These are phyloP conservation scores for Sclerotinia minor DNA, from an alignment of 2,329 filamentous ascomycete species.

Conservation along the genomic window DNA sequence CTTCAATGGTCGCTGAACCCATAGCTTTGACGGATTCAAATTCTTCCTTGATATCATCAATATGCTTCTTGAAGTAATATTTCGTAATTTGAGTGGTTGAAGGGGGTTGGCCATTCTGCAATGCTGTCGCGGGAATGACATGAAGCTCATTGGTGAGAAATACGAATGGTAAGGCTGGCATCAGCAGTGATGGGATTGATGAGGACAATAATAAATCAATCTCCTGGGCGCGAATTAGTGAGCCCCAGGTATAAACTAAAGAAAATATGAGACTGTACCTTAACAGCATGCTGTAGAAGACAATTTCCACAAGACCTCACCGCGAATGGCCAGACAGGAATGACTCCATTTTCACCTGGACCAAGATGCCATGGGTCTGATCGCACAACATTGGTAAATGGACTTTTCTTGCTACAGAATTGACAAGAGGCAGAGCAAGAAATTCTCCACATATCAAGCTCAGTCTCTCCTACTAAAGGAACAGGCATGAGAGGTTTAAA, in stretches of 20 bases:
- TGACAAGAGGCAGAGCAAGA: constrained; percentile 65
- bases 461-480: constrained; percentile 63
- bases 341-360: constrained; percentile 60
- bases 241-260: constrained; percentile 19
- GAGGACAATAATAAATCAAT: constrained; percentile 66
- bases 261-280: constrained; percentile 53
- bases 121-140: constrained; percentile 56
- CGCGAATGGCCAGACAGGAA: constrained; percentile 70
- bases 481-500: constrained; percentile 68
- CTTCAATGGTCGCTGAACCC: constrained; percentile 67
- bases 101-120: constrained; percentile 54
- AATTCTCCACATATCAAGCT: constrained; percentile 76
- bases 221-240: constrained; percentile 56
- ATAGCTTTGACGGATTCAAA: constrained; percentile 64
- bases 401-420: constrained; percentile 56
- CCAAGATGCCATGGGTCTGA: constrained; percentile 57
- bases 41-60: constrained; percentile 62
- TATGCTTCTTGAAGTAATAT: constrained; percentile 62
- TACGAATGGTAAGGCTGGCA: constrained; percentile 68
- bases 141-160: constrained; percentile 63
- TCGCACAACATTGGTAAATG: constrained; percentile 35
- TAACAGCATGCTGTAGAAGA: constrained; percentile 59
- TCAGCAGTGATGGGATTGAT: constrained; percentile 58
- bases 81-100: constrained; percentile 59
- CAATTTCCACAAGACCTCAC: constrained; percentile 67